These are phyloP conservation scores for Boeremia exigua DNA, from an alignment of 2,329 filamentous ascomycete genomes.

Conservation along the genomic window DNA sequence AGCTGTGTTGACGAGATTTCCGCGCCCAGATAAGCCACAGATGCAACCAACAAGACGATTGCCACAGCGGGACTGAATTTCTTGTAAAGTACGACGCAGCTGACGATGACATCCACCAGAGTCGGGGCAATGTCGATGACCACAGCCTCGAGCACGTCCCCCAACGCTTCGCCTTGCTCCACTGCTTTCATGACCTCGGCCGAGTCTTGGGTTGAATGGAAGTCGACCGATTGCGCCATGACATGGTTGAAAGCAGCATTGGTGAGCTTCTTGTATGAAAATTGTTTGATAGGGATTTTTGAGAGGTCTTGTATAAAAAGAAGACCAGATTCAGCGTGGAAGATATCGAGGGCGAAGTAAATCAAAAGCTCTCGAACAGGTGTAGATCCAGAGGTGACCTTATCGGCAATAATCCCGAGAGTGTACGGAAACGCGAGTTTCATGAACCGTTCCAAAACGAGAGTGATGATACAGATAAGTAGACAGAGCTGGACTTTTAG, in stretches of 20 bases:
- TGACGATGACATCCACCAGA: constrained; percentile 59
- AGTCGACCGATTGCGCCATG: constrained; percentile 70
- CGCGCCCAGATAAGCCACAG: constrained; percentile 2
- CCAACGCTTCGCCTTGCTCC: constrained; percentile 59
- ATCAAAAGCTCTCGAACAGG: constrained; percentile 59
- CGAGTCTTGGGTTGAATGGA: constrained; percentile 71
- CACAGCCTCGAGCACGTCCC: constrained; percentile 62
- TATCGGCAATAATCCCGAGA: constrained; percentile 76
- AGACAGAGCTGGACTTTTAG: constrained; percentile 69
- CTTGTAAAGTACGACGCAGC: constrained; percentile 31
- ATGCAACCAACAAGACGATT: constrained; percentile 1
- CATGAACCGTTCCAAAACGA: constrained; percentile 71
- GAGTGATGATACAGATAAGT: constrained; percentile 67
- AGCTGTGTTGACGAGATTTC: constrained; percentile 1
- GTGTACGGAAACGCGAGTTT: constrained; percentile 77
- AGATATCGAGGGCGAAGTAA: constrained; percentile 54
- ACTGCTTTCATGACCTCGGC: constrained; percentile 67
- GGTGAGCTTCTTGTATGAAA: constrained; percentile 10
- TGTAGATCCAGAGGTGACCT: constrained; percentile 59
- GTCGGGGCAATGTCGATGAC: constrained; percentile 65
- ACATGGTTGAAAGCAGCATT: constrained; percentile 64
- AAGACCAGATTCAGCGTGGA: constrained; percentile 50
- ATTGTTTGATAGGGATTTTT: constrained; percentile 60
- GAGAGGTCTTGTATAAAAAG: constrained; percentile 55
- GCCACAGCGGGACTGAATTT: constrained; percentile 7